Base-by-base conservation (phyloP, 805 yeast species). In the Schwanniomyces pseudopolymorphus region DNA sequence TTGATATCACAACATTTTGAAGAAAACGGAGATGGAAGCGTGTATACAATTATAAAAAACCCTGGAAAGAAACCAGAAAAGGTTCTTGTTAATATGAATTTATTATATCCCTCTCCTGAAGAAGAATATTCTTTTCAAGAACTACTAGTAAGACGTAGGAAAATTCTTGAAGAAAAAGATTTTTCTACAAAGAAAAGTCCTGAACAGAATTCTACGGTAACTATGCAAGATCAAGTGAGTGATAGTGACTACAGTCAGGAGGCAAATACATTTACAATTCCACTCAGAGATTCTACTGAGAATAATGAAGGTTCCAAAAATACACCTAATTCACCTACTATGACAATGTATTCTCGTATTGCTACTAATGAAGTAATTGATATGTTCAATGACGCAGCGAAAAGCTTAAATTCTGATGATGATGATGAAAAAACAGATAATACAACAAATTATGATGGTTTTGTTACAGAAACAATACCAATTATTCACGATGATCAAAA, bases 331-430 rank as follows among this genome's bases (percentile, higher is more conserved):
- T 85, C 95, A 0, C 96, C 95, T 0, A 89, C 96, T 0, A 77
- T 86, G 52, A 90, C 97, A 0, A 67, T 84, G 58, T 85, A 78
- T 59, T 85, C 96, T 0, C 81, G 82, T 42, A 81, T 83, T 56
- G 92, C 96, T 2, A 78, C 82, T 46, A 79, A 81, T 45, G 96
- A 89, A 54, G 84, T 89, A 0, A 70, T 78, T 50, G 77, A 80
- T 13, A 87, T 89, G 89, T 87, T 89, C 60, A 87, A 85, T 57
- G 80, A 77, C 41, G 80, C 80, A 0, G 64, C 74, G 3, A 52
- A 57, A 9, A 46, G 60, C 22, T 45, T 61, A n/a, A 55, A 56
- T 20, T 59, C 66, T 24, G 70, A 67, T 33, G 66, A 62, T 33
- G 72, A 63, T 35, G 61, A 59, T 5, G 61, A 55, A 11, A 50